Conservation (phyloP, 176 grass and related monocot genomes). For the Musa itinerans region DNA sequence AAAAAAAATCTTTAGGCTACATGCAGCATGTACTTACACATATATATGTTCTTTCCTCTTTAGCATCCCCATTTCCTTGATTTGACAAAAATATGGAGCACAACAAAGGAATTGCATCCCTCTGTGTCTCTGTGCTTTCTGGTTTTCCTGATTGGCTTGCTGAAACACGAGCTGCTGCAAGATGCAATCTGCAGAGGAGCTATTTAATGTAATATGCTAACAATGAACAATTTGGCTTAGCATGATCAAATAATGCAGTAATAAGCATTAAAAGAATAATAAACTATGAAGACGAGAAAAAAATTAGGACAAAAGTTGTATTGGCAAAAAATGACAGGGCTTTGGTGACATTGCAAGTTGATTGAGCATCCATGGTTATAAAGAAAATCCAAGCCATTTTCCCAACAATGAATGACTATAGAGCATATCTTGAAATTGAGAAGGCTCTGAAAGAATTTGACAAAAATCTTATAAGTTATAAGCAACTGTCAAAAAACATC, state of each 20-base stretch:
- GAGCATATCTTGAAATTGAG: too few relatives aligned
- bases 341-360: too few relatives aligned
- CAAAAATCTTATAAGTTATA: too few relatives aligned
- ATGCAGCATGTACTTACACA: constrained; percentile 30
- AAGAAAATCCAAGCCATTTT: too few relatives aligned
- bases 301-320: background rate
- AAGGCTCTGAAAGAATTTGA: too few relatives aligned
- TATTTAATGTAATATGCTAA: background rate
- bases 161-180: constrained; percentile 66
- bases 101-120: constrained; percentile 84
- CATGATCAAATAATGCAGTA: background rate
- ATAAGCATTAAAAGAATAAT: constrained; percentile 1
- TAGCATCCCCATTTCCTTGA: constrained; percentile 61
- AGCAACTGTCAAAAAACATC: too few relatives aligned
- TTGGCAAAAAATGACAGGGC: too few relatives aligned
- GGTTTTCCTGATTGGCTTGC: constrained; percentile 35
- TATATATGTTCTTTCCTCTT: constrained; percentile 34
- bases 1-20: too few relatives aligned
- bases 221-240: background rate
- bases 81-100: constrained; percentile 92
- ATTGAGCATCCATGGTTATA: too few relatives aligned
- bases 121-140: constrained; percentile 34
- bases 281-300: constrained; percentile 5
- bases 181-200: constrained; percentile 51
- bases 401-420: too few relatives aligned